Conservation (phyloP, 208 protist species). For the Lotmaria passim region DNA sequence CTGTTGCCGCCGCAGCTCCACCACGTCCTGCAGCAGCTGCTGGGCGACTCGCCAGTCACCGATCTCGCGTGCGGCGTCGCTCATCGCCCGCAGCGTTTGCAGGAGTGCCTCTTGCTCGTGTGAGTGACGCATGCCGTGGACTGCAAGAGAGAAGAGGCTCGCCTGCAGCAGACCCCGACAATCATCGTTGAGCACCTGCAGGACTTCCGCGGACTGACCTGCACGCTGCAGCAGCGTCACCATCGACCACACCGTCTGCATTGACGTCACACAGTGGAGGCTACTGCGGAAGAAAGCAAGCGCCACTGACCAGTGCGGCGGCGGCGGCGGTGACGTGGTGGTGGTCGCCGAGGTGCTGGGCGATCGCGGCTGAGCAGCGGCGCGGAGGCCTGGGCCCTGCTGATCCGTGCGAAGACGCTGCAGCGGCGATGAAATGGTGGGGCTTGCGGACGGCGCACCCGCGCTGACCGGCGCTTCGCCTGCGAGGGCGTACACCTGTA, state of each 20-base stretch:
- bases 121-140: neutral
- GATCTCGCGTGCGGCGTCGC: constrained; percentile 45
- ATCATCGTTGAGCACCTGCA: constrained; percentile 32
- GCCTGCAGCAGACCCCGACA: constrained; percentile 21
- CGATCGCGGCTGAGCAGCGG: constrained; percentile 27
- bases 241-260: constrained; percentile 51
- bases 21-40: constrained; percentile 38
- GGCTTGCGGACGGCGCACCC: neutral
- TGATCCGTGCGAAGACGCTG: constrained; percentile 47
- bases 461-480: neutral
- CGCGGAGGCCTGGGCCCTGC: constrained; percentile 42
- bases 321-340: neutral
- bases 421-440: neutral
- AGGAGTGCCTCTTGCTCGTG: constrained; percentile 26
- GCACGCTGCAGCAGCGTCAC: constrained; percentile 42
- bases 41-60: constrained; percentile 58
- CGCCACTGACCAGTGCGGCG: constrained; percentile 18
- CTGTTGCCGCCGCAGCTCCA: constrained; percentile 29
- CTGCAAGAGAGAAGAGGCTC: constrained; percentile 15
- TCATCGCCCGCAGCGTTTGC: constrained; percentile 29
- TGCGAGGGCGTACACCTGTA: constrained; percentile 42
- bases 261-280: constrained; percentile 43
- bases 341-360: neutral
- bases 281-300: constrained; percentile 46
- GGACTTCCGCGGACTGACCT: constrained; percentile 2